These are phyloP conservation scores for Penicillium freii DNA, from an alignment of 2,329 filamentous ascomycete species.

Conservation along the genomic window DNA sequence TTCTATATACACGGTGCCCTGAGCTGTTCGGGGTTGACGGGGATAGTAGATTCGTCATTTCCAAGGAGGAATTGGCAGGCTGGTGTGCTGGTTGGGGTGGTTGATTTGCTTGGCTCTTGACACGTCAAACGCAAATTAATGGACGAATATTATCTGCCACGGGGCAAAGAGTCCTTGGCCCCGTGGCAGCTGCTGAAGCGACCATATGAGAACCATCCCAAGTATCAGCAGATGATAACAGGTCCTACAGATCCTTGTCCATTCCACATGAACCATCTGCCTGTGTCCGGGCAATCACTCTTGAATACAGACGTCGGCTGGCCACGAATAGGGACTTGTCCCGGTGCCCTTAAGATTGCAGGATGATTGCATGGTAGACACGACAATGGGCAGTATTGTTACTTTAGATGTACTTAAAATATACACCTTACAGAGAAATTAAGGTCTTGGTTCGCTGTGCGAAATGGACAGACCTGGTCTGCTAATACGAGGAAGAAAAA, in stretches of 20 bases:
- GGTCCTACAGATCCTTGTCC: not conserved
- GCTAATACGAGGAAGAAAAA: not conserved
- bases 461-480: not conserved
- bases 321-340: not conserved
- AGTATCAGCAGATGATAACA: not conserved
- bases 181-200: not conserved
- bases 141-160: not conserved
- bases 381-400: not conserved
- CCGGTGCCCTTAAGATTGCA: not conserved
- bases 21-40: conserved; percentile 57
- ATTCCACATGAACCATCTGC: not conserved
- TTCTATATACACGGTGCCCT: conserved; percentile 67
- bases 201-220: not conserved
- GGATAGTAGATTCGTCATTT: conserved; percentile 51
- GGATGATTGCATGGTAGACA: not conserved
- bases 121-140: conserved; percentile 1
- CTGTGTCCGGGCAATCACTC: not conserved
- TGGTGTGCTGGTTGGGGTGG: conserved; percentile 55
- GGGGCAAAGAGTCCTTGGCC: not conserved
- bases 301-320: not conserved
- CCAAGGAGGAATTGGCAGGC: conserved; percentile 69
- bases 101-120: conserved; percentile 17
- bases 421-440: not conserved
- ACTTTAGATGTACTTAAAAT: not conserved
- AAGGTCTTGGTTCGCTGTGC: not conserved